Evolutionary conservation across 1,284 basidiomycete species (phyloP).

Genomic region (Rhodotorula glutinis): DNA sequence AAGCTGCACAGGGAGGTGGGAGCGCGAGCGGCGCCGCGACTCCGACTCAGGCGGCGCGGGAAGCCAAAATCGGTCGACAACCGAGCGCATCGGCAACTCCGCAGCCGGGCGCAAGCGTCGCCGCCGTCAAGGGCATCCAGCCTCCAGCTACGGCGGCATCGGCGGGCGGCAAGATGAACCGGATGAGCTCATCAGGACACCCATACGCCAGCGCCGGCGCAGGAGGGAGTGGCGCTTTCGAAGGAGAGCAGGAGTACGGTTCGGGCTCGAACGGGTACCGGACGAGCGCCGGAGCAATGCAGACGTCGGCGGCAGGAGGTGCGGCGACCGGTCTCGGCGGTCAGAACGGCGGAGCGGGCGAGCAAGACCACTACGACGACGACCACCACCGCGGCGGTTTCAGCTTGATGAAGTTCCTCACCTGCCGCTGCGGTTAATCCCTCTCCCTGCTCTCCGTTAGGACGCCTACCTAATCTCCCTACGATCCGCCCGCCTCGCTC

Average conservation of each 20-base stretch:
- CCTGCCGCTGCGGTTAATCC: constrained; percentile 46
- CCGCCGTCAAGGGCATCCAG: constrained; percentile 68
- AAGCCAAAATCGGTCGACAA: constrained; percentile 10
- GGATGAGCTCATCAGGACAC: constrained; percentile 9
- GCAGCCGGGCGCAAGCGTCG: constrained; percentile 63
- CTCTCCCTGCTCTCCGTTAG: no score
- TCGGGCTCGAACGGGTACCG: constrained; percentile 8
- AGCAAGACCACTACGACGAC: constrained; percentile 38
- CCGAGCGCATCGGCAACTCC: constrained; percentile 45
- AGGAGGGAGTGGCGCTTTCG: constrained; percentile 6
- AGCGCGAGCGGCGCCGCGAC: not conserved
- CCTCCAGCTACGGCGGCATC: constrained; percentile 50
- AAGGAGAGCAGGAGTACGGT: constrained; percentile 4
- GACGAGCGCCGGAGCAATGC: not conserved
- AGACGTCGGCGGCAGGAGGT: constrained; percentile 1
- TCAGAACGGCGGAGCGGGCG: not conserved
- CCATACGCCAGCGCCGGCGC: constrained; percentile 25
- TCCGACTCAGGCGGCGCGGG: constrained; percentile 3
- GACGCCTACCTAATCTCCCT: no score
- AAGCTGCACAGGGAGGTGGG: constrained; percentile 31
- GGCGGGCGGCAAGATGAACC: constrained; percentile 10
- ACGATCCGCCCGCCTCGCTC: no score
- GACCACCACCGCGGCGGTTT: constrained; percentile 42
- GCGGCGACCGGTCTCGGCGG: not conserved
- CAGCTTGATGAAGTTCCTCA: constrained; percentile 47